Evolutionary conservation across 1,284 basidiomycete genomes (phyloP).

Genomic region (Naganishia sp.): DNA sequence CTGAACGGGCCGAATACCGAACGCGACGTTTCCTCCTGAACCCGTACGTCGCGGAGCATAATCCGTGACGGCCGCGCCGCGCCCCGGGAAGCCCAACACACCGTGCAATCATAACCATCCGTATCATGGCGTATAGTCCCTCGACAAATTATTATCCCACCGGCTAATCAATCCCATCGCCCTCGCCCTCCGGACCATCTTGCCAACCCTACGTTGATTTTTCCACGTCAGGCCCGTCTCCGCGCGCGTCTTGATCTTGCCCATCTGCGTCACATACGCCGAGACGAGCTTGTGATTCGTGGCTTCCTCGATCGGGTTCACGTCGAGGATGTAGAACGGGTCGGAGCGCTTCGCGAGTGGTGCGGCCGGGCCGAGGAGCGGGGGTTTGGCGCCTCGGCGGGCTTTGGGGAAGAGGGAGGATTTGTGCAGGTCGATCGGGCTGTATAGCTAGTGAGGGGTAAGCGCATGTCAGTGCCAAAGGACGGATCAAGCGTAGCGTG

Average conservation of each 20-base stretch:
- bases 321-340: conserved; percentile 45
- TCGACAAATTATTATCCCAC: conserved; percentile 40
- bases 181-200: conserved; percentile 86
- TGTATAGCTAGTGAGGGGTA: conserved; percentile 8
- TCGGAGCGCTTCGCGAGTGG: conserved; percentile 44
- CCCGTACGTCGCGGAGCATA: neutral
- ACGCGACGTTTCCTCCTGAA: no score
- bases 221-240: conserved; percentile 76
- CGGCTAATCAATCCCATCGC: conserved; percentile 84
- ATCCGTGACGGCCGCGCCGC: neutral
- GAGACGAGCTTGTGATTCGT: conserved; percentile 68
- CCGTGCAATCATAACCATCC: neutral
- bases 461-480: neutral
- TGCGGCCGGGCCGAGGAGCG: conserved; percentile 46
- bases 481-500: neutral
- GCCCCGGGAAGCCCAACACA: neutral
- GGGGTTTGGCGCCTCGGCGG: conserved; percentile 31
- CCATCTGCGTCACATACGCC: conserved; percentile 77
- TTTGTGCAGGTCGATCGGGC: conserved; percentile 25
- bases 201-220: conserved; percentile 77
- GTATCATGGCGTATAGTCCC: conserved; percentile 7
- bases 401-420: conserved; percentile 34
- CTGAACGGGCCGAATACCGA: no score
- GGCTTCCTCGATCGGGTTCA: conserved; percentile 44
- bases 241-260: conserved; percentile 73